Conservation (phyloP, 2,329 filamentous ascomycete species). For the Ambrosiella beaveri region DNA sequence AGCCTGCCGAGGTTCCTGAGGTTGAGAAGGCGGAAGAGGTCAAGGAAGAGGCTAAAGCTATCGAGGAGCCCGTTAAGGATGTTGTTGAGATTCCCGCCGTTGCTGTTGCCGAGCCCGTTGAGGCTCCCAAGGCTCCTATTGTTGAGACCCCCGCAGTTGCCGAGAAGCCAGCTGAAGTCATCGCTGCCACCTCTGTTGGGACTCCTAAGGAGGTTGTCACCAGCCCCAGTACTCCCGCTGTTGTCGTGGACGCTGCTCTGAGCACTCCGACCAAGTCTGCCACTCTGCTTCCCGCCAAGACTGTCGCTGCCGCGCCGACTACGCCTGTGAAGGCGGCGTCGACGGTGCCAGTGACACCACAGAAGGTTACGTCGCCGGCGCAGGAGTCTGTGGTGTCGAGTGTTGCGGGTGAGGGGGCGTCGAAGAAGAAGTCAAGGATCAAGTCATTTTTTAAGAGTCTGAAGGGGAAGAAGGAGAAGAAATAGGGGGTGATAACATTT, state of each 20-base stretch:
- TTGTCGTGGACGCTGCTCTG: neutral
- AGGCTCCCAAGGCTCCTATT: neutral
- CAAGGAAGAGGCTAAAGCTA: neutral
- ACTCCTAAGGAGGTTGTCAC: neutral
- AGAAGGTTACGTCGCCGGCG: neutral
- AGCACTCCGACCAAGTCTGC: neutral
- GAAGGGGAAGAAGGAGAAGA: conserved; percentile 1
- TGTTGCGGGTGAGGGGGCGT: neutral
- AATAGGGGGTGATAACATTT: neutral
- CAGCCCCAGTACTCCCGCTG: neutral
- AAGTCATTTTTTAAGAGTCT: neutral
- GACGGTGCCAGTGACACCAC: neutral
- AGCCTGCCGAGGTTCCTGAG: neutral
- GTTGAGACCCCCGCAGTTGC: neutral
- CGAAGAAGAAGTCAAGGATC: neutral
- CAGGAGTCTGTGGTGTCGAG: neutral
- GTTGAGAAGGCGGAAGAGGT: neutral
- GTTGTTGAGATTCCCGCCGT: neutral
- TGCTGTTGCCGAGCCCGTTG: neutral
- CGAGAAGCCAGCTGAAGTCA: neutral
- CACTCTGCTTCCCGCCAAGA: neutral
- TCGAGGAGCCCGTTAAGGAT: neutral
- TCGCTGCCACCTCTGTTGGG: neutral
- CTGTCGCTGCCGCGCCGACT: neutral
- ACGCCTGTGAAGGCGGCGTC: neutral